These are phyloP conservation scores for Hippophae gyantsensis DNA, from an alignment of 306 rosid species.

Conservation along the genomic window DNA sequence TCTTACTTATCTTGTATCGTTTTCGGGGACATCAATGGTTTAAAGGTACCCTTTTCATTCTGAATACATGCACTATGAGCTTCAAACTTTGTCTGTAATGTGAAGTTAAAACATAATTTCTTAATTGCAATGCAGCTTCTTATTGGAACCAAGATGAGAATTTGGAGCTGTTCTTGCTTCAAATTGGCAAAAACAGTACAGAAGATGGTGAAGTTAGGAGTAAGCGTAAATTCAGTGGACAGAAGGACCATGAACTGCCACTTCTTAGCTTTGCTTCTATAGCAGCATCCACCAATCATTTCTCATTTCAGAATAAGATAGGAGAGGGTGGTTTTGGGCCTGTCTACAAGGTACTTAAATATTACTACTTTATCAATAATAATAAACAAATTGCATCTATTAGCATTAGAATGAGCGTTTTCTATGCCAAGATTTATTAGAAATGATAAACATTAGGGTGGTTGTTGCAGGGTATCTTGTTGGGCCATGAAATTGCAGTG, in stretches of 20 bases:
- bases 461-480: conserved; percentile 9
- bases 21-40: background rate
- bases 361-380: background rate
- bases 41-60: conserved; percentile 5
- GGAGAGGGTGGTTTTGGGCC: conserved; percentile 28
- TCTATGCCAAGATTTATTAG: too few relatives aligned
- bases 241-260: conserved; percentile 15
- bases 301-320: conserved; percentile 15
- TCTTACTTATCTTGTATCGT: background rate
- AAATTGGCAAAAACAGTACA: too few relatives aligned
- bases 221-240: background rate
- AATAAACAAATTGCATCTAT: background rate
- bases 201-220: background rate
- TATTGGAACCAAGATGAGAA: too few relatives aligned
- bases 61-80: background rate
- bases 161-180: too few relatives aligned
- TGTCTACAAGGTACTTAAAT: conserved; percentile 18
- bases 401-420: too few relatives aligned
- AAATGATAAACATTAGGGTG: background rate
- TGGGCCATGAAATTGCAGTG: conserved; percentile 17
- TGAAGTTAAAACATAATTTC: too few relatives aligned
- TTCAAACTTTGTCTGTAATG: too few relatives aligned
- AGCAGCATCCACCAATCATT: conserved; percentile 9
- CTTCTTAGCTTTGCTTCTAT: conserved; percentile 12
- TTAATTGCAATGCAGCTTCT: too few relatives aligned